A percentile compares a stretch with the other conserved stretches of the same genome.
Evolutionary conservation across 2,329 filamentous ascomycete species (phyloP).

Genomic region (Orbilia ellipsospora): DNA sequence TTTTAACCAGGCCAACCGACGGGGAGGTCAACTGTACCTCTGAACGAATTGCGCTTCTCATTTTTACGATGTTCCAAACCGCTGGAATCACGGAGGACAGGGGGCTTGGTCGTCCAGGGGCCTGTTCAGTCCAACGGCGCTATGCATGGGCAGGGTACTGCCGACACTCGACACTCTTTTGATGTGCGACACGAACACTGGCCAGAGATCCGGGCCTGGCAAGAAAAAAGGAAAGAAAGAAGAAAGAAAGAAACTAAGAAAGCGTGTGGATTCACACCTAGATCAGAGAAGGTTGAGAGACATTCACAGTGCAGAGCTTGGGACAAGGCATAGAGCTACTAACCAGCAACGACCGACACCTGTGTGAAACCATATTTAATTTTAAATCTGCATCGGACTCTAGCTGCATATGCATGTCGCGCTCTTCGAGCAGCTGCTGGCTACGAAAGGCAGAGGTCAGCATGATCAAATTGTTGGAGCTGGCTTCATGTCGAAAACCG

Average conservation of each 20-base stretch:
- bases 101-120: slow-evolving; percentile 1
- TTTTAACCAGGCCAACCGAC: not conserved
- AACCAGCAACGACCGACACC: not conserved
- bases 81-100: not conserved
- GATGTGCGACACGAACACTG: too few species aligned
- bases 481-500: too few species aligned
- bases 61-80: slow-evolving; percentile 17
- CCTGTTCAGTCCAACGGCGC: not conserved
- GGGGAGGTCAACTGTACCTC: not conserved
- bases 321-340: not conserved
- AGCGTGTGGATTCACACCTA: too few species aligned
- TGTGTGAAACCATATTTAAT: slow-evolving; percentile 5
- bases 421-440: not conserved
- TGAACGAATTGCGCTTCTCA: not conserved
- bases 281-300: too few species aligned
- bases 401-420: slow-evolving; percentile 1
- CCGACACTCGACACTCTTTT: too few species aligned
- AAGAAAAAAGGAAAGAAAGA: too few species aligned
- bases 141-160: too few species aligned
- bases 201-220: too few species aligned
- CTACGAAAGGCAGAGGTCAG: not conserved
- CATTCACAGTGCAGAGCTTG: not conserved
- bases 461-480: too few species aligned
- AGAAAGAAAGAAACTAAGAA: too few species aligned
- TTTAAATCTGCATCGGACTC: slow-evolving; percentile 9